These are phyloP conservation scores for Lactarius sanguifluus DNA, from an alignment of 768 basidiomycete species.

Conservation along the genomic window DNA sequence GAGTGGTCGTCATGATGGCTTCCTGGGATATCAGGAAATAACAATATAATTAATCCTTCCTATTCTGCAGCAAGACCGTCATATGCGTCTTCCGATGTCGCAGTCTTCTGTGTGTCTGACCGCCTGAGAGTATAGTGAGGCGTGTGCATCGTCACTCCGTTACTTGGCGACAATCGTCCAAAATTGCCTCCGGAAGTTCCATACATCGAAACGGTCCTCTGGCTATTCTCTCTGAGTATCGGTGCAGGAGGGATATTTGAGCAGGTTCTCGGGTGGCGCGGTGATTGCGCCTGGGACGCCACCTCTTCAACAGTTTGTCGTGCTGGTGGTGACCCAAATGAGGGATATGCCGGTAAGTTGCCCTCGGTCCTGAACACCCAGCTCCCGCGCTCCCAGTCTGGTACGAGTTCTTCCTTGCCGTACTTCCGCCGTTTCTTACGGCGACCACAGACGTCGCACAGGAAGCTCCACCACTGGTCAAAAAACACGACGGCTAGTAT, in stretches of 20 bases:
- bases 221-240: not conserved
- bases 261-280: not conserved
- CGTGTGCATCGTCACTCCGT: slow-evolving; percentile 6
- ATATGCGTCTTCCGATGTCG: slow-evolving; percentile 24
- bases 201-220: not conserved
- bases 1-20: not conserved
- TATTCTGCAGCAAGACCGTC: slow-evolving; percentile 20
- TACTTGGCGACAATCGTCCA: not conserved
- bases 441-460: slow-evolving; percentile 50
- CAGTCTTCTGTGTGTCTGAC: slow-evolving; percentile 9
- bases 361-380: slow-evolving; percentile 48
- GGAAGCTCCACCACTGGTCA: slow-evolving; percentile 67
- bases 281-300: slow-evolving; percentile 1
- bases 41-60: not conserved
- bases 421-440: slow-evolving; percentile 30
- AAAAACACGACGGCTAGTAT: slow-evolving; percentile 65
- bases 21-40: not conserved
- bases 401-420: slow-evolving; percentile 55
- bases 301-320: slow-evolving; percentile 15
- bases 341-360: slow-evolving; percentile 35
- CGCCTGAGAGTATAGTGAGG: slow-evolving; percentile 8
- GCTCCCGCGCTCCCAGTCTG: slow-evolving; percentile 60
- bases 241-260: not conserved
- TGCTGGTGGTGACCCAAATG: slow-evolving; percentile 31
- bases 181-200: not conserved